A percentile compares a stretch with the other conserved stretches of the same genome.
phyloP scores from a whole-genome alignment of 768 basidiomycete species.

The Cyathus striatus region DNA sequence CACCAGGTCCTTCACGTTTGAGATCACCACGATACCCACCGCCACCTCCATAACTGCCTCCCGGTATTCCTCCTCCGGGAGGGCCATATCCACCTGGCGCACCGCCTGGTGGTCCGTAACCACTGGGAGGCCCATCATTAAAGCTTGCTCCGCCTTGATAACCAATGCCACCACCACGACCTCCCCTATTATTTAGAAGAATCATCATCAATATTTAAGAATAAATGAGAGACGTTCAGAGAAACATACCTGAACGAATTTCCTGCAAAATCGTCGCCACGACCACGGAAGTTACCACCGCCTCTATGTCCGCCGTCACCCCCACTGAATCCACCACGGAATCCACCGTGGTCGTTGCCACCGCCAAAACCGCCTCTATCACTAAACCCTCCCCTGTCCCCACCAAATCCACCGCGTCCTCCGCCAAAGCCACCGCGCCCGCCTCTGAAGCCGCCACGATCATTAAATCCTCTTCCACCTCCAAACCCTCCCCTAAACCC shows the following conservation, averaged over 20 bases:
- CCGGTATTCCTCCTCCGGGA: slow-evolving; percentile 32
- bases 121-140: slow-evolving; percentile 47
- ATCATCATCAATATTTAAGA: slow-evolving; percentile 3
- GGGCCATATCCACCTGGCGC: slow-evolving; percentile 50
- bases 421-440: slow-evolving; percentile 32
- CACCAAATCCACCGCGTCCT: slow-evolving; percentile 34
- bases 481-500: slow-evolving; percentile 6
- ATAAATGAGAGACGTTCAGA: too few species aligned
- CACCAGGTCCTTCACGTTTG: slow-evolving; percentile 73
- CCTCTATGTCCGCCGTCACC: slow-evolving; percentile 36
- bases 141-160: slow-evolving; percentile 60
- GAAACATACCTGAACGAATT: slow-evolving; percentile 45
- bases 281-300: slow-evolving; percentile 39
- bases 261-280: slow-evolving; percentile 33
- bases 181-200: slow-evolving; percentile 36
- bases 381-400: slow-evolving; percentile 29
- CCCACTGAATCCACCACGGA: slow-evolving; percentile 34
- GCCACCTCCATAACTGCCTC: slow-evolving; percentile 34
- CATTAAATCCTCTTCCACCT: slow-evolving; percentile 8
- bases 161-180: slow-evolving; percentile 71
- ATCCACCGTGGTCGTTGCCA: slow-evolving; percentile 14
- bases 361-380: slow-evolving; percentile 20
- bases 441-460: slow-evolving; percentile 34
- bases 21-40: slow-evolving; percentile 68
- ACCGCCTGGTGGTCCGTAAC: slow-evolving; percentile 39